A percentile compares a stretch with the other conserved stretches of the same genome.
Conservation (phyloP, 768 basidiomycete genomes). For the Tylopilus subfusipes region DNA sequence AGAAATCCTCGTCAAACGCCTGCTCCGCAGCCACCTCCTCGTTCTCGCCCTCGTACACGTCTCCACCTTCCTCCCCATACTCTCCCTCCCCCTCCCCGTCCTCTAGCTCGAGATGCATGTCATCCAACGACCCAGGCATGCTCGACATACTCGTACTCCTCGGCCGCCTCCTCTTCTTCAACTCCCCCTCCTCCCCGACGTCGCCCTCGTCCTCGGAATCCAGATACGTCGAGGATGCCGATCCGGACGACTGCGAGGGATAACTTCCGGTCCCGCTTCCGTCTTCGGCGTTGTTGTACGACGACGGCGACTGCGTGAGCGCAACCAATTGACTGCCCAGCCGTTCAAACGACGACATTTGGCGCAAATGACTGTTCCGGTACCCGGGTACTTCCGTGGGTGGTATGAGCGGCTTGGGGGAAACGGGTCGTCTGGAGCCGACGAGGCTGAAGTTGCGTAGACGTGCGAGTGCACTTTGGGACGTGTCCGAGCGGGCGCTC, state of each 20-base stretch:
- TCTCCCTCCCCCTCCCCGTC: slow-evolving; percentile 37
- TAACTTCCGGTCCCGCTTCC: slow-evolving; percentile 42
- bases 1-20: slow-evolving; percentile 74
- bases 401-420: slow-evolving; percentile 27
- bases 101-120: slow-evolving; percentile 53
- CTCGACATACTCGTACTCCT: slow-evolving; percentile 70
- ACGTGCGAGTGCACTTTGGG: slow-evolving; percentile 68
- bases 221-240: slow-evolving; percentile 45
- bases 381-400: slow-evolving; percentile 21
- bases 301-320: slow-evolving; percentile 41
- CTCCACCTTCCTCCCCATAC: slow-evolving; percentile 33
- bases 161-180: slow-evolving; percentile 37
- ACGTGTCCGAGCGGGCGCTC: slow-evolving; percentile 88
- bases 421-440: slow-evolving; percentile 40
- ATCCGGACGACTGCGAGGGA: slow-evolving; percentile 51
- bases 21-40: slow-evolving; percentile 67
- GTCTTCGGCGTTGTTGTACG: slow-evolving; percentile 17
- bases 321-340: slow-evolving; percentile 57
- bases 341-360: slow-evolving; percentile 76
- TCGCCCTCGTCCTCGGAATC: slow-evolving; percentile 50
- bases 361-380: slow-evolving; percentile 49
- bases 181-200: slow-evolving; percentile 35
- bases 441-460: slow-evolving; percentile 77
- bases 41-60: slow-evolving; percentile 39
- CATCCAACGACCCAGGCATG: slow-evolving; percentile 82